A percentile compares a stretch with the other conserved stretches of the same genome.
phyloP scores from a whole-genome alignment of 768 basidiomycete genomes.

The Suillus clintonianus region DNA sequence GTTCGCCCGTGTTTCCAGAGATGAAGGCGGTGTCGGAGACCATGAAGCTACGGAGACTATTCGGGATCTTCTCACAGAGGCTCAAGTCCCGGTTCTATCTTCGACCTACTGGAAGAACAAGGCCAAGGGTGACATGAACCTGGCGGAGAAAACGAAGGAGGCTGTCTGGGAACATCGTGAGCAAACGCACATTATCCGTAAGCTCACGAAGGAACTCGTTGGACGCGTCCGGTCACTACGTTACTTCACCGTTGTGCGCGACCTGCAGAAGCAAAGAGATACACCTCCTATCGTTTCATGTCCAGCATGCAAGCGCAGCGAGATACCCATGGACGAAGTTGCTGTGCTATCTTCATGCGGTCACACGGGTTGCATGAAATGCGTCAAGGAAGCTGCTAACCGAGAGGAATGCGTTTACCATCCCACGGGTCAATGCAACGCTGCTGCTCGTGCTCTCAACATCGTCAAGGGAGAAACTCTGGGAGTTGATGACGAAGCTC shows the following conservation, averaged over 20 bases:
- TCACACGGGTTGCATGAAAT: constrained; percentile 79
- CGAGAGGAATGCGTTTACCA: constrained; percentile 82
- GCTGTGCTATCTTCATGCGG: constrained; percentile 92
- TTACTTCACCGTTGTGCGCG: constrained; percentile 90
- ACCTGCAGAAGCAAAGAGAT: constrained; percentile 77
- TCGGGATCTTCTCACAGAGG: constrained; percentile 59
- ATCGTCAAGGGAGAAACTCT: constrained; percentile 79
- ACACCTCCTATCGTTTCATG: constrained; percentile 61
- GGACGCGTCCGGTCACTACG: constrained; percentile 88
- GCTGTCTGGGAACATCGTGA: constrained; percentile 82
- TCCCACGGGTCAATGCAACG: constrained; percentile 67
- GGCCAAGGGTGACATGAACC: constrained; percentile 53
- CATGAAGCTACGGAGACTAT: constrained; percentile 70
- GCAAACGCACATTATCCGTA: constrained; percentile 82
- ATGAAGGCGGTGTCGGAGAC: constrained; percentile 75
- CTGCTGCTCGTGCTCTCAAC: constrained; percentile 79
- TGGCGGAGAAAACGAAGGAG: constrained; percentile 60
- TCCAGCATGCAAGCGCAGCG: constrained; percentile 56
- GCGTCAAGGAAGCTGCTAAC: constrained; percentile 72
- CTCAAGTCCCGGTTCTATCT: constrained; percentile 44
- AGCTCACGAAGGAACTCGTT: constrained; percentile 84
- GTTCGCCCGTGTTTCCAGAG: constrained; percentile 67
- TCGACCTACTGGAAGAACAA: constrained; percentile 39
- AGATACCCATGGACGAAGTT: constrained; percentile 64
- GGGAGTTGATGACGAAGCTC: constrained; percentile 75